A percentile compares a stretch with the other conserved stretches of the same genome.
These are phyloP conservation scores for Lablab purpureus DNA, from an alignment of 306 rosid genomes.

Conservation along the genomic window DNA sequence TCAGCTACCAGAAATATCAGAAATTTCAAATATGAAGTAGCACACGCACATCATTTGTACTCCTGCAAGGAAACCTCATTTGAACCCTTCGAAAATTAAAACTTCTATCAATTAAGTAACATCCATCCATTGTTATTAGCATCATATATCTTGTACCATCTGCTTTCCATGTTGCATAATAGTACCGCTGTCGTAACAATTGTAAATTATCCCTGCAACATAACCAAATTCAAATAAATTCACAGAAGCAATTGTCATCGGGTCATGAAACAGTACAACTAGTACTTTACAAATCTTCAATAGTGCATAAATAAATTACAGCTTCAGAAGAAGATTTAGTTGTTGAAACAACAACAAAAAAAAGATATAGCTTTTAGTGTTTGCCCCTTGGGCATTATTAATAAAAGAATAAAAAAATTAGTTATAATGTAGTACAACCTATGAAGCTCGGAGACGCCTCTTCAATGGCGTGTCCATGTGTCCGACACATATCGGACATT, in stretches of 20 bases:
- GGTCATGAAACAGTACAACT: conserved; percentile 20
- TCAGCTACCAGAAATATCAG: conserved; percentile 18
- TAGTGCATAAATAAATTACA: neutral
- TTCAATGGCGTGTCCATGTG: no score
- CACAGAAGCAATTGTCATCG: conserved; percentile 13
- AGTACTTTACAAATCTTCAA: neutral
- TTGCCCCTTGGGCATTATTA: neutral
- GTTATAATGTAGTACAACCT: neutral
- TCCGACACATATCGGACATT: no score
- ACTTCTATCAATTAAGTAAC: conserved; percentile 90
- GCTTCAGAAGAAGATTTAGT: neutral
- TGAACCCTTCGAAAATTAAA: conserved; percentile 96
- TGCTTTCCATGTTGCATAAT: conserved; percentile 99
- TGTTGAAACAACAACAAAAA: neutral
- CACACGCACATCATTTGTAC: conserved; percentile 74
- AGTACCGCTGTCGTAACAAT: conserved; percentile 92
- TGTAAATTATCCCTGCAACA: conserved; percentile 89
- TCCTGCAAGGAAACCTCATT: conserved; percentile 98
- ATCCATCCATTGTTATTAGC: conserved; percentile 97
- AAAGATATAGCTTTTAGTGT: neutral
- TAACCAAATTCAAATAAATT: conserved; percentile 41
- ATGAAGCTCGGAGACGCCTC: no score
- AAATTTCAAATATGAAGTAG: conserved; percentile 35
- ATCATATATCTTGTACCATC: conserved; percentile 99
- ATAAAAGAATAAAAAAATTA: neutral